phyloP scores from a whole-genome alignment of 176 grass and related monocot genomes.

The Aegilops sharonensis region DNA sequence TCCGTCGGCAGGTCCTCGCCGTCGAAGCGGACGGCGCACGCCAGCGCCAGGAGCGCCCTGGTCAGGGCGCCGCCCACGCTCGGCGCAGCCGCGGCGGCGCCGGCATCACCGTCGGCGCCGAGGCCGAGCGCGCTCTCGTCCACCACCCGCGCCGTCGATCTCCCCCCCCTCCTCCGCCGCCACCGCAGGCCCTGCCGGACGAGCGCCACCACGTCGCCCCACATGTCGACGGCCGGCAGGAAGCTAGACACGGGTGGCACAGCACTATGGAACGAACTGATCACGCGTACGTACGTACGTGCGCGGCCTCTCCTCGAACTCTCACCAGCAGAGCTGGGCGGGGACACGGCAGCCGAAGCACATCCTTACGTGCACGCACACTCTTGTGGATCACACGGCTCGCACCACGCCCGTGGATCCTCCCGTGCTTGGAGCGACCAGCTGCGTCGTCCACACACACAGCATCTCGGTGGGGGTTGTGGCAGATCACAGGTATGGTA shows the following conservation, averaged over 20 bases:
- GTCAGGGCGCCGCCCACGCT: constrained; percentile 34
- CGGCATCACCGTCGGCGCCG: neutral
- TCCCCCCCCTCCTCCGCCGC: constrained; percentile 26
- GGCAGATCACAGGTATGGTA: constrained; percentile 9
- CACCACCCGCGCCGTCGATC: constrained; percentile 46
- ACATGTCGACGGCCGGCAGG: constrained; percentile 10
- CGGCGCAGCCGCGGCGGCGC: neutral
- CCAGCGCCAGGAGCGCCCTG: constrained; percentile 50
- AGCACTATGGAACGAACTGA: neutral
- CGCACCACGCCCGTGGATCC: constrained; percentile 16
- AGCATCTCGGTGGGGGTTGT: constrained; percentile 5
- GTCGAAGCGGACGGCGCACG: constrained; percentile 45
- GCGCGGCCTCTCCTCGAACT: neutral
- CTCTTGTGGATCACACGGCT: constrained; percentile 19
- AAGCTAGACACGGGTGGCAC: neutral
- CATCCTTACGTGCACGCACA: constrained; percentile 24
- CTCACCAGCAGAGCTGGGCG: constrained; percentile 16
- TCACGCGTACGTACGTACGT: neutral
- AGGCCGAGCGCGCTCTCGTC: constrained; percentile 51
- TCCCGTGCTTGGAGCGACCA: neutral
- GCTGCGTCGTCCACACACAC: constrained; percentile 4
- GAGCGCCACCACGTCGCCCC: constrained; percentile 34
- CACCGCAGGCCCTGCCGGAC: constrained; percentile 41
- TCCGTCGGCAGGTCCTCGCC: constrained; percentile 38
- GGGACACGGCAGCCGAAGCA: constrained; percentile 18